Base-by-base conservation (phyloP, 768 basidiomycete species). In the Amanita polypyramis region DNA sequence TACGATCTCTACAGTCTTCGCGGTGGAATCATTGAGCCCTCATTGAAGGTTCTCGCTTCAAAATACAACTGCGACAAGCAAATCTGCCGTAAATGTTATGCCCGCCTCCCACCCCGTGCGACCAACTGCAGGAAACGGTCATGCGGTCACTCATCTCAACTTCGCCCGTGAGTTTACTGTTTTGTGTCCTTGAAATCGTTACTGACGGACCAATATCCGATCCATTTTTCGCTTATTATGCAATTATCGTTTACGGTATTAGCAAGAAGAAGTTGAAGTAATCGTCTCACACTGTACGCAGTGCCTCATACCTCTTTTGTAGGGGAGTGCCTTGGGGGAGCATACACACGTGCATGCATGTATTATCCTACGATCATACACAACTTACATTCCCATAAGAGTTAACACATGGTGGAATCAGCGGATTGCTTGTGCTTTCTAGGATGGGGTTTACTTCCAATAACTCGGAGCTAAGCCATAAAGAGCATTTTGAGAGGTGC, bases 11-110 rank as follows among this genome's bases (percentile, higher is more conserved):
- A n/a, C 55, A 87, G 87, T 75, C 89, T 95, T 58, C 87, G 92
- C 67, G 94, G 96, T 53, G 96, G 96, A 45, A 92, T 99, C 75
- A 98, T 99, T 57, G 96, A 99, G 73, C 96, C 96, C 53, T 98
- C 96, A 55, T 74, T 99, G 62, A 97, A 97, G 72, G 91, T 92
- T 35, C 81, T 98, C 52, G 96, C 96, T 50, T 77, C 85, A 65
- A 95, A 95, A 69, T 96, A 93, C 82, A 97, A 97, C 74, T 97
- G 93, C 67, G 92, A 96, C 72, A 95, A 95, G 78, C 90, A 94
- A 66, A 97, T 97, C 61, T 98, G 96, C 80, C 92, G 96, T 69
- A 97, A 97, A 70, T 98, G 96, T 76, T 98, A 98, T 68, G 96
- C 96, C 38, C 95, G 96, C 59, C 95, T 98, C 59, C 95, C 96